These are phyloP conservation scores for Talaromyces borbonicus DNA, from an alignment of 495 filamentous ascomycete species.

Conservation along the genomic window DNA sequence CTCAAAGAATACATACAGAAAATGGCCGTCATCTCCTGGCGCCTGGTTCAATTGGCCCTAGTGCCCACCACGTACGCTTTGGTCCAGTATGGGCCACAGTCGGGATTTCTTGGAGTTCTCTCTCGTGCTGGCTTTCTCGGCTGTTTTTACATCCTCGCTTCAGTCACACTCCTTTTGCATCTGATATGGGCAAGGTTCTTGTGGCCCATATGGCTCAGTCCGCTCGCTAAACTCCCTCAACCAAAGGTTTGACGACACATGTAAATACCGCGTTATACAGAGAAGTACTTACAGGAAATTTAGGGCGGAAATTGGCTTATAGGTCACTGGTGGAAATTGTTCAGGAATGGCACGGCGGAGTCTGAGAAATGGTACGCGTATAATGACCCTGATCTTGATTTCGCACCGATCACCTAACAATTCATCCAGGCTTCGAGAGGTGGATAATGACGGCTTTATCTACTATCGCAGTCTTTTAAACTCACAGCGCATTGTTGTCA, in stretches of 20 bases:
- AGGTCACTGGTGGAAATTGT: background rate
- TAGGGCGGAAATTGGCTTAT: background rate
- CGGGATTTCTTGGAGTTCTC: background rate
- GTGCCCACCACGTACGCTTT: background rate
- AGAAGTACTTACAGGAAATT: background rate
- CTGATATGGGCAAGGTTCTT: background rate
- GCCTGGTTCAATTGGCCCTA: background rate
- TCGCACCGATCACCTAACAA: background rate
- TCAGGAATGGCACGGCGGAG: background rate
- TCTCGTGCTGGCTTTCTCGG: background rate
- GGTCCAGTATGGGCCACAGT: background rate
- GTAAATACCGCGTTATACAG: background rate
- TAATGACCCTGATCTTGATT: background rate
- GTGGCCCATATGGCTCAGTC: background rate
- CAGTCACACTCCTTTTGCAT: background rate
- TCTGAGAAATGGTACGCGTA: background rate
- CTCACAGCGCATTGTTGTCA: constrained; percentile 14
- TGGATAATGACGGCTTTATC: constrained; percentile 37
- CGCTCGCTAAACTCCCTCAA: background rate
- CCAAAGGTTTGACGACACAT: background rate
- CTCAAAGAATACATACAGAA: background rate
- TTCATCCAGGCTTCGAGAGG: constrained; percentile 3
- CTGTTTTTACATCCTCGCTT: background rate
- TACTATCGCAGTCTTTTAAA: constrained; percentile 16
- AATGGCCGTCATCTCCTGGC: background rate